Evolutionary conservation across 139 green algal species (phyloP).

Genomic region (Raphidocelis subcapitata): DNA sequence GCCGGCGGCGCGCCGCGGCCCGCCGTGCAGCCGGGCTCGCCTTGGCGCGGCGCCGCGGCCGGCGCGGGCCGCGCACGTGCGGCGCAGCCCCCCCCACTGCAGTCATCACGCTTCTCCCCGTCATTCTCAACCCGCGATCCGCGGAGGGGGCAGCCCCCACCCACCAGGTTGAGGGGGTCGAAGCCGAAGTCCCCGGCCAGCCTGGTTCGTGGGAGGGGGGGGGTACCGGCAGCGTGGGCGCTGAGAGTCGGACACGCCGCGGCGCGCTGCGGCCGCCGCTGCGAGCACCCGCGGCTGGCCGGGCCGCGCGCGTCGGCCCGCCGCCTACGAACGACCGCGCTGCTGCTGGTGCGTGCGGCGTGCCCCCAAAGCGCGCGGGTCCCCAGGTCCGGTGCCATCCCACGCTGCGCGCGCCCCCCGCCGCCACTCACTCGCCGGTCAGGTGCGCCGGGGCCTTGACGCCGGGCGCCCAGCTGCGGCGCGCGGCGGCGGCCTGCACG

Average conservation of each 20-base stretch:
- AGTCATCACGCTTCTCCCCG: not conserved
- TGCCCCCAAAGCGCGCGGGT: too few relatives aligned
- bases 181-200: constrained; percentile 60
- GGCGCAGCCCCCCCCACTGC: too few relatives aligned
- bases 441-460: constrained; percentile 49
- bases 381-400: too few relatives aligned
- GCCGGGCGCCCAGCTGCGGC: constrained; percentile 51
- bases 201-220: not conserved
- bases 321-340: not conserved
- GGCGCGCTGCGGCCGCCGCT: not conserved
- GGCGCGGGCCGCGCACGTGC: too few relatives aligned
- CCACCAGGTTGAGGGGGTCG: constrained; percentile 25
- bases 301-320: not conserved
- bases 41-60: too few relatives aligned
- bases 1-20: not conserved
- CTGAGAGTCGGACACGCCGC: not conserved
- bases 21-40: too few relatives aligned
- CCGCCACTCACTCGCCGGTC: constrained; percentile 28
- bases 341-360: too few relatives aligned
- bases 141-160: not conserved
- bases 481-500: constrained; percentile 22
- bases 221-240: not conserved
- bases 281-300: not conserved
- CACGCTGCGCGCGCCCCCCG: too few relatives aligned
- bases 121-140: too few relatives aligned